Conservation (phyloP, 495 filamentous ascomycete species). For the Neurospora sublineolata region DNA sequence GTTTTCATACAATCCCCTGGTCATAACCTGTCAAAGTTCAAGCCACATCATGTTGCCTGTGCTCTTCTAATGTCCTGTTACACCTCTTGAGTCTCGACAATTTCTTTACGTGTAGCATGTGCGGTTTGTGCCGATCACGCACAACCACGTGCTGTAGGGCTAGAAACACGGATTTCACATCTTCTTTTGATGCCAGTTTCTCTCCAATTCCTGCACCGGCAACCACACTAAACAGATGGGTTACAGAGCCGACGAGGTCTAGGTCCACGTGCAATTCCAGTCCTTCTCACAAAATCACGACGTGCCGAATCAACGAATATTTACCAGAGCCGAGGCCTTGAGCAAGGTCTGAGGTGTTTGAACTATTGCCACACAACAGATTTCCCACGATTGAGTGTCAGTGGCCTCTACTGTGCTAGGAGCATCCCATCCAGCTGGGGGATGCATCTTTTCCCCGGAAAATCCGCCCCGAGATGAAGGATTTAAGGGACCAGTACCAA, state of each 20-base stretch:
- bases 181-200: not conserved
- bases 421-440: not conserved
- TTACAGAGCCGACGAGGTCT: not conserved
- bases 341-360: not conserved
- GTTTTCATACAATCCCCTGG: not conserved
- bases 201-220: not conserved
- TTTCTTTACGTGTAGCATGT: not conserved
- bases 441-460: not conserved
- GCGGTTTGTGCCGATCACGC: not conserved
- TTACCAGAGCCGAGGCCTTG: not conserved
- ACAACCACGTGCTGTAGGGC: not conserved
- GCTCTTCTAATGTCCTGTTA: not conserved
- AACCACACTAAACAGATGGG: not conserved
- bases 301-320: not conserved
- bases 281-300: not conserved
- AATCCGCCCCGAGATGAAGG: not conserved
- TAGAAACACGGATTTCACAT: not conserved
- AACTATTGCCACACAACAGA: not conserved
- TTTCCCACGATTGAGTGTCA: not conserved
- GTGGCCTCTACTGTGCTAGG: not conserved
- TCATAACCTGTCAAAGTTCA: not conserved
- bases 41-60: not conserved
- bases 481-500: not conserved
- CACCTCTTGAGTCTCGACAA: not conserved
- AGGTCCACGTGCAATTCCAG: not conserved